Evolutionary conservation across 73 alveolate genomes (phyloP).

Genomic region (Paramecium octaurelia): DNA sequence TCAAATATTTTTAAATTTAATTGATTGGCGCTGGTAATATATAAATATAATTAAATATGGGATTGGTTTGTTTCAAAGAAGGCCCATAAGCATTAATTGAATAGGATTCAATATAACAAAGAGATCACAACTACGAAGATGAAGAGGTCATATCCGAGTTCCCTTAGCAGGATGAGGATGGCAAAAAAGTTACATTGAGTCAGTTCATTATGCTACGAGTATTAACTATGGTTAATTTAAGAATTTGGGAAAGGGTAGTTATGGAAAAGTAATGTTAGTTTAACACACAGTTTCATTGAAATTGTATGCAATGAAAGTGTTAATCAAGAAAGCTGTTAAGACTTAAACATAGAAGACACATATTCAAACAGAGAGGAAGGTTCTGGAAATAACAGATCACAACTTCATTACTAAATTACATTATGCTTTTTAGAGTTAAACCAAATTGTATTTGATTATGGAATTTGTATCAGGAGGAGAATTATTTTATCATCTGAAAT

Average conservation of each 20-base stretch:
- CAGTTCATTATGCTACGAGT: background rate
- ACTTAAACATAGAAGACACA: constrained; percentile 54
- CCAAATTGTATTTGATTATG: constrained; percentile 82
- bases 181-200: background rate
- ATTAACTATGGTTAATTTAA: background rate
- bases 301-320: constrained; percentile 74
- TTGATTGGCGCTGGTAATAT: constrained; percentile 1
- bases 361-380: constrained; percentile 81
- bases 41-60: background rate
- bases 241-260: constrained; percentile 69
- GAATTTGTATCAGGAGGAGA: constrained; percentile 95
- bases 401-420: constrained; percentile 75
- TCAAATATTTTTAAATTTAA: background rate
- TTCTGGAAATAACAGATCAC: constrained; percentile 80
- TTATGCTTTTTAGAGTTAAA: constrained; percentile 64
- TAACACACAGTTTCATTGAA: constrained; percentile 58
- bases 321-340: constrained; percentile 62
- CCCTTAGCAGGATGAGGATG: background rate
- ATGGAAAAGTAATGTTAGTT: constrained; percentile 73
- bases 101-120: background rate
- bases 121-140: background rate
- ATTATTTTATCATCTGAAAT: constrained; percentile 59
- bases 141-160: background rate
- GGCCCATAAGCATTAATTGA: background rate
- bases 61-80: background rate